phyloP scores from a whole-genome alignment of 345 rosid genomes.

The Populus alba region DNA sequence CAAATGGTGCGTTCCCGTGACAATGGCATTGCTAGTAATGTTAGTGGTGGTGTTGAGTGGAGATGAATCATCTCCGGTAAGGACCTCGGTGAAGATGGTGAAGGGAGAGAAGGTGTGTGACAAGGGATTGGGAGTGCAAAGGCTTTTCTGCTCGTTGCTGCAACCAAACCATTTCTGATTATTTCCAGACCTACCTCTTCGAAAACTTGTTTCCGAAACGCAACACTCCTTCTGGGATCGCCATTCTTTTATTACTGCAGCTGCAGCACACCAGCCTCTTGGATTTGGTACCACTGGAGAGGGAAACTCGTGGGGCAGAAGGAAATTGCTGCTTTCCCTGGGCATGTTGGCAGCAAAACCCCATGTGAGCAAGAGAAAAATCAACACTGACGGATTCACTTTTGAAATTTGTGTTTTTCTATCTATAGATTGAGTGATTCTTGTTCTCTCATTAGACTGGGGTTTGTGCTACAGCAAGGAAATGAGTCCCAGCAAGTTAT shows the following conservation, averaged over 20 bases:
- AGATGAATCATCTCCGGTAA: constrained; percentile 33
- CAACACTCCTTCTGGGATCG: constrained; percentile 28
- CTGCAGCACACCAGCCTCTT: constrained; percentile 25
- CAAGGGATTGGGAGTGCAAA: constrained; percentile 25
- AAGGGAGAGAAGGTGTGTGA: constrained; percentile 27
- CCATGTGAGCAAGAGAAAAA: constrained; percentile 14
- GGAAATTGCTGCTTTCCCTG: constrained; percentile 32
- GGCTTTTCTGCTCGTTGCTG: constrained; percentile 14
- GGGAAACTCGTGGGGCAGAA: constrained; percentile 22
- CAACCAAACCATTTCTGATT: constrained; percentile 26
- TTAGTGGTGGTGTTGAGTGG: constrained; percentile 10
- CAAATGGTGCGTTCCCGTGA: constrained; percentile 20
- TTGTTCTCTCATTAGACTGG: constrained; percentile 44
- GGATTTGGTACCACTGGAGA: constrained; percentile 27
- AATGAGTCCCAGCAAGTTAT: constrained; percentile 70
- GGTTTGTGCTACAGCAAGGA: constrained; percentile 89
- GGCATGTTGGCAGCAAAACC: constrained; percentile 32
- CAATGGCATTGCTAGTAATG: not conserved
- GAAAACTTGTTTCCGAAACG: constrained; percentile 29
- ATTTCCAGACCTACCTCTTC: constrained; percentile 28
- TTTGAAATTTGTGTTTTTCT: not conserved
- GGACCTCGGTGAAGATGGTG: constrained; percentile 27
- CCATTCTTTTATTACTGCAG: constrained; percentile 25
- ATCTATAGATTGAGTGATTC: not conserved
- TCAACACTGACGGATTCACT: not conserved